phyloP scores from a whole-genome alignment of 2,329 filamentous ascomycete species.

The Sarocladium brachiariae region DNA sequence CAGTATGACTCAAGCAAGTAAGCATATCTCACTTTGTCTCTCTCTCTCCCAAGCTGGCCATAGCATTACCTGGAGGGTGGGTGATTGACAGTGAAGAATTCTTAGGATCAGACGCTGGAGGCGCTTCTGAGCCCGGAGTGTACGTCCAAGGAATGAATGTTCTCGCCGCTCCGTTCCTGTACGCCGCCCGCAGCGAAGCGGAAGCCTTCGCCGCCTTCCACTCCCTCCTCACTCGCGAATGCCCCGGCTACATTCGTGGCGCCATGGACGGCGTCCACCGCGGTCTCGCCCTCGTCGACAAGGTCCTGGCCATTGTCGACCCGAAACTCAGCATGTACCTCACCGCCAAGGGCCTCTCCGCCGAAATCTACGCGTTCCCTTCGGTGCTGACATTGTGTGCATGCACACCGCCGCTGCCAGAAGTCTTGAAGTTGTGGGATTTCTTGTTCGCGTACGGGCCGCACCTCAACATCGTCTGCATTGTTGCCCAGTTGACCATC shows the following conservation, averaged over 20 bases:
- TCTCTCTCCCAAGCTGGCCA: no score
- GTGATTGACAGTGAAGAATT: background rate
- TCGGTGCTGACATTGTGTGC: conserved; percentile 91
- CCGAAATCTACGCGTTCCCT: conserved; percentile 93
- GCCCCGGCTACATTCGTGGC: conserved; percentile 87
- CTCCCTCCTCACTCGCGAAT: conserved; percentile 78
- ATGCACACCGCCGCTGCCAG: conserved; percentile 88
- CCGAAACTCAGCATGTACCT: conserved; percentile 80
- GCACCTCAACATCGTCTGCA: conserved; percentile 91
- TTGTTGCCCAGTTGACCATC: conserved; percentile 88
- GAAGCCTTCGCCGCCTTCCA: conserved; percentile 92
- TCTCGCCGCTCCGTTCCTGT: conserved; percentile 88
- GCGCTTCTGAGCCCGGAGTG: conserved; percentile 61
- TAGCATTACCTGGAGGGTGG: no score
- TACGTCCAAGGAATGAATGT: conserved; percentile 99
- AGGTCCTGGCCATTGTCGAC: conserved; percentile 85
- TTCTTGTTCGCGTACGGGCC: conserved; percentile 94
- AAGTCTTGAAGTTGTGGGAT: conserved; percentile 92
- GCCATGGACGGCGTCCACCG: conserved; percentile 97
- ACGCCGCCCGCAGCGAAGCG: conserved; percentile 87
- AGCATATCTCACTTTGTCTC: conserved; percentile 30
- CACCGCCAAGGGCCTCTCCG: conserved; percentile 77
- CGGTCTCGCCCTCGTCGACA: conserved; percentile 84
- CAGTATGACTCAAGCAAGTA: conserved; percentile 27
- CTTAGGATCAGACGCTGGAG: conserved; percentile 44